Percentiles rank a stretch among this genome's conserved stretches.
Conservation (phyloP, 2,329 filamentous ascomycete species). For the Epicoccum sorghinum region DNA sequence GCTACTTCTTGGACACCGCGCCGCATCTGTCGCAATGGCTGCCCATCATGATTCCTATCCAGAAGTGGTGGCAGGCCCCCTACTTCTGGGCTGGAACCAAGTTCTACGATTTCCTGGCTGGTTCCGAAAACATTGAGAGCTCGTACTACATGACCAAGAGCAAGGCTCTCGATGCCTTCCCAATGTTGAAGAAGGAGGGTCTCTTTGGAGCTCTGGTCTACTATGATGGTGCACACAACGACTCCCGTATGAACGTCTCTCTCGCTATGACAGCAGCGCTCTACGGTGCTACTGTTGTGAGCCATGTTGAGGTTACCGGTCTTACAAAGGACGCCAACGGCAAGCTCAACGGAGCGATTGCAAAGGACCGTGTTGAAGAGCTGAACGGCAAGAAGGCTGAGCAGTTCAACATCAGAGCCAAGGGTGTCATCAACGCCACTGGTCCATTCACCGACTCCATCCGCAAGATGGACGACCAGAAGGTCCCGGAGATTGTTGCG, state of each 20-base stretch:
- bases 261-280: slow-evolving; percentile 87
- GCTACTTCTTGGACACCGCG: slow-evolving; percentile 82
- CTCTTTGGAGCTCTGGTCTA: slow-evolving; percentile 85
- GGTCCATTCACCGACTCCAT: slow-evolving; percentile 87
- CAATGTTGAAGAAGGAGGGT: slow-evolving; percentile 82
- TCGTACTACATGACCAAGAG: slow-evolving; percentile 88
- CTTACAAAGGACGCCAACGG: slow-evolving; percentile 77
- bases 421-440: slow-evolving; percentile 86
- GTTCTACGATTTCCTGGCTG: slow-evolving; percentile 83
- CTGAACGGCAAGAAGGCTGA: slow-evolving; percentile 66
- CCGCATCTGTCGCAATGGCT: slow-evolving; percentile 82
- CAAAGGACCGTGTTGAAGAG: slow-evolving; percentile 73
- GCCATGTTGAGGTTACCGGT: slow-evolving; percentile 80
- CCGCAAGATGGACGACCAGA: slow-evolving; percentile 80
- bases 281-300: slow-evolving; percentile 81
- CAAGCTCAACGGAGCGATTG: slow-evolving; percentile 72
- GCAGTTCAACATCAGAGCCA: slow-evolving; percentile 75
- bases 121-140: slow-evolving; percentile 84
- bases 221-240: slow-evolving; percentile 90
- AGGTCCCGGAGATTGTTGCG: slow-evolving; percentile 77
- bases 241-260: slow-evolving; percentile 90
- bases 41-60: slow-evolving; percentile 81
- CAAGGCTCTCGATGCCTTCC: slow-evolving; percentile 85
- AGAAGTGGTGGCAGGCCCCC: slow-evolving; percentile 83
- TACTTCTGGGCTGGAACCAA: slow-evolving; percentile 82